Conservation (phyloP, 2,329 filamentous ascomycete species). For the Aspergillus fischeri region DNA sequence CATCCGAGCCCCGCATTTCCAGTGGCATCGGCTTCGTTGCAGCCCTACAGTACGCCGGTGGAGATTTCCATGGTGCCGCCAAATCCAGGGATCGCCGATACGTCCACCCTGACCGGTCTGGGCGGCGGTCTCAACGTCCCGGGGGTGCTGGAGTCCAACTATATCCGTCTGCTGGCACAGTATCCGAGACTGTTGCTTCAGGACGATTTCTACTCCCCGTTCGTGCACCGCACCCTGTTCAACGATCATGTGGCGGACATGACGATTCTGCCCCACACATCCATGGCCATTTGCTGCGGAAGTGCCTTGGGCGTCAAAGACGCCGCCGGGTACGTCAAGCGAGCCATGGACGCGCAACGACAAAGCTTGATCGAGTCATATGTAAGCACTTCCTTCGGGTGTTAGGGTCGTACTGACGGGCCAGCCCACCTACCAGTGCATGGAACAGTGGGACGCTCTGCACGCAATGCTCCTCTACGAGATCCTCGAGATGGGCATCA, state of each 20-base stretch:
- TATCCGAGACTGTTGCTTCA: slow-evolving; percentile 16
- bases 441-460: slow-evolving; percentile 16
- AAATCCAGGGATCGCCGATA: not conserved
- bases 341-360: slow-evolving; percentile 16
- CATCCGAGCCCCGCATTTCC: not conserved
- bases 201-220: slow-evolving; percentile 12
- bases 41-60: not conserved
- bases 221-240: slow-evolving; percentile 17
- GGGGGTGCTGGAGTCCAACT: not conserved
- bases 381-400: not conserved
- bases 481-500: slow-evolving; percentile 13
- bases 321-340: slow-evolving; percentile 10
- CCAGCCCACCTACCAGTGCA: slow-evolving; percentile 3
- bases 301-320: slow-evolving; percentile 12
- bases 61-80: not conserved
- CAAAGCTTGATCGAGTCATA: slow-evolving; percentile 16
- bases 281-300: slow-evolving; percentile 21
- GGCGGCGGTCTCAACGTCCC: not conserved
- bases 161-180: slow-evolving; percentile 9
- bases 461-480: slow-evolving; percentile 24
- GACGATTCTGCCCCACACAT: slow-evolving; percentile 14
- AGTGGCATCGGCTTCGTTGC: not conserved
- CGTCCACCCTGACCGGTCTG: not conserved
- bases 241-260: slow-evolving; percentile 17
- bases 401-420: not conserved